phyloP scores from a whole-genome alignment of 2,329 filamentous ascomycete species.

The Ophiostoma ips region DNA sequence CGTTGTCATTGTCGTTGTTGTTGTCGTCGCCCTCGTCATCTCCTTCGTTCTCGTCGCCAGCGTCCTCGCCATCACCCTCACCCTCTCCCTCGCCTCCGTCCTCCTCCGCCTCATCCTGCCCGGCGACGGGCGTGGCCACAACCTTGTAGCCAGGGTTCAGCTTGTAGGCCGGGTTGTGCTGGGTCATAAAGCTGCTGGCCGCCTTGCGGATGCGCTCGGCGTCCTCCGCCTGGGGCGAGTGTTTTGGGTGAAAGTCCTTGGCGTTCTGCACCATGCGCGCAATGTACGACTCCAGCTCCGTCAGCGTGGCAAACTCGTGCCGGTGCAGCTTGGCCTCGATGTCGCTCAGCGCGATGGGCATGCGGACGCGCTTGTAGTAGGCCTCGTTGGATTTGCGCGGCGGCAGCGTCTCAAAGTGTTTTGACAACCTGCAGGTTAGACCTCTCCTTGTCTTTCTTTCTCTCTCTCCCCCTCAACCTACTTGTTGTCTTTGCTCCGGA shows the following conservation, averaged over 20 bases:
- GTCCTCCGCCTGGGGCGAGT: slow-evolving; percentile 62
- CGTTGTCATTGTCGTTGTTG: slow-evolving; percentile 20
- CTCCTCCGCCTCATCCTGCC: no score
- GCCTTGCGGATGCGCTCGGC: slow-evolving; percentile 78
- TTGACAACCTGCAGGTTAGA: slow-evolving; percentile 40
- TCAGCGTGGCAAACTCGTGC: slow-evolving; percentile 54
- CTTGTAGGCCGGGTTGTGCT: slow-evolving; percentile 71
- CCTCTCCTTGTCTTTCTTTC: not conserved
- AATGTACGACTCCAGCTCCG: slow-evolving; percentile 68
- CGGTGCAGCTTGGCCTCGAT: slow-evolving; percentile 63
- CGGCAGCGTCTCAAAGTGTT: slow-evolving; percentile 60
- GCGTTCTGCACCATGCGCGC: slow-evolving; percentile 82
- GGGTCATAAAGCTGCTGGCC: slow-evolving; percentile 76
- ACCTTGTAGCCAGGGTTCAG: slow-evolving; percentile 51
- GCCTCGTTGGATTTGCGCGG: slow-evolving; percentile 49
- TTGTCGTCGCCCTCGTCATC: slow-evolving; percentile 25
- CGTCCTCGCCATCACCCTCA: no score
- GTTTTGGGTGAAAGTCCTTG: slow-evolving; percentile 68
- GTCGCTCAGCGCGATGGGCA: slow-evolving; percentile 65
- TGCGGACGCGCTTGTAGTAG: slow-evolving; percentile 63
- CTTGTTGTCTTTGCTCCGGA: slow-evolving; percentile 74
- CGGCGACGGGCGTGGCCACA: slow-evolving; percentile 56
- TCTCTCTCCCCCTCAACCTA: slow-evolving; percentile 27
- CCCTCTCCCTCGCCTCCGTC: no score
- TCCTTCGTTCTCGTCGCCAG: slow-evolving; percentile 16